These are phyloP conservation scores for Delphinella strobiligena DNA, from an alignment of 2,329 filamentous ascomycete genomes.

Conservation along the genomic window DNA sequence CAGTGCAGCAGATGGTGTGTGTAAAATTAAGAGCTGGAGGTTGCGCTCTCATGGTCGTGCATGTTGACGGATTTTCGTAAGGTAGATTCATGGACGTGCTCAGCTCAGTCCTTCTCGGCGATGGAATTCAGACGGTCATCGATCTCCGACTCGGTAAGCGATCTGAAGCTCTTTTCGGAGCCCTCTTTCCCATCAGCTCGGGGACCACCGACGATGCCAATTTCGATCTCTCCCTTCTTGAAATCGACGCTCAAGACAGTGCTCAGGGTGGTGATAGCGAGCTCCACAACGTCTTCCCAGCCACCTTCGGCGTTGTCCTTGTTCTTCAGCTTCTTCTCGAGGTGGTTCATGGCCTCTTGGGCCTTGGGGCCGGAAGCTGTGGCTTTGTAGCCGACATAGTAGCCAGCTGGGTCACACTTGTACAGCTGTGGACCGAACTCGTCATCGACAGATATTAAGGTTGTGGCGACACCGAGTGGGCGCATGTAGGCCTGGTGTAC, in stretches of 20 bases:
- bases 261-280: slow-evolving; percentile 90
- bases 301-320: slow-evolving; percentile 84
- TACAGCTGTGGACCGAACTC: slow-evolving; percentile 90
- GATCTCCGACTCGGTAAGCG: slow-evolving; percentile 92
- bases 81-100: not conserved
- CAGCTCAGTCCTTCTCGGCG: slow-evolving; percentile 87
- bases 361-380: slow-evolving; percentile 96
- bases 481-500: slow-evolving; percentile 77
- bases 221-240: slow-evolving; percentile 98
- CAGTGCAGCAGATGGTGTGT: too few relatives aligned
- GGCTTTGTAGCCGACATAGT: slow-evolving; percentile 97
- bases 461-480: slow-evolving; percentile 89
- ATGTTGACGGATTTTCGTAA: not conserved
- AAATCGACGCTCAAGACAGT: slow-evolving; percentile 97
- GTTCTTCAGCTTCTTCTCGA: slow-evolving; percentile 99
- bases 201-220: slow-evolving; percentile 90
- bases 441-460: slow-evolving; percentile 83
- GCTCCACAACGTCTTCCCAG: slow-evolving; percentile 96
- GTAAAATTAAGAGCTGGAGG: too few relatives aligned
- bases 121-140: slow-evolving; percentile 97
- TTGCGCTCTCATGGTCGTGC: not conserved
- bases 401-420: slow-evolving; percentile 97
- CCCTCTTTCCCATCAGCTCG: slow-evolving; percentile 72
- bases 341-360: slow-evolving; percentile 94
- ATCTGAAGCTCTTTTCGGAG: slow-evolving; percentile 67